phyloP scores from a whole-genome alignment of 257 asterid genomes.

The Jacaranda copaia region DNA sequence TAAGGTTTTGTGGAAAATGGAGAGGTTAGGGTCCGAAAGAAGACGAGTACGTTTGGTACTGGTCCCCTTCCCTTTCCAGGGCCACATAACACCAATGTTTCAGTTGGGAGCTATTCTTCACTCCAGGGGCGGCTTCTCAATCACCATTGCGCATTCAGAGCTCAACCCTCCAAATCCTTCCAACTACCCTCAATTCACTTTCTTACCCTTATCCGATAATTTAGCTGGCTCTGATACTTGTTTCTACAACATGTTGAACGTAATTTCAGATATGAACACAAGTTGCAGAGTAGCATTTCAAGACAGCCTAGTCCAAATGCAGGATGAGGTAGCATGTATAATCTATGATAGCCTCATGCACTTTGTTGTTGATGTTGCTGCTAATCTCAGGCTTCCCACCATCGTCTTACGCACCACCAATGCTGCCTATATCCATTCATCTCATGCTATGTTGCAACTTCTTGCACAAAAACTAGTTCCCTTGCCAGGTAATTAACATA shows the following conservation, averaged over 20 bases:
- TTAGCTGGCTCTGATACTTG: slow-evolving; percentile 25
- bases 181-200: slow-evolving; percentile 49
- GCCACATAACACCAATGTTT: slow-evolving; percentile 68
- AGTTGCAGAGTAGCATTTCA: slow-evolving; percentile 47
- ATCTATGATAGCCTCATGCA: slow-evolving; percentile 53
- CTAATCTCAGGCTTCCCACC: slow-evolving; percentile 46
- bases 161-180: slow-evolving; percentile 53
- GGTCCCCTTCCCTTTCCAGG: slow-evolving; percentile 58
- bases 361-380: slow-evolving; percentile 50
- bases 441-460: slow-evolving; percentile 35
- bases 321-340: slow-evolving; percentile 42
- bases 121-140: slow-evolving; percentile 67
- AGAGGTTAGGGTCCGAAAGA: neutral
- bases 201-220: slow-evolving; percentile 37
- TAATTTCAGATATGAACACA: slow-evolving; percentile 31
- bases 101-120: slow-evolving; percentile 50
- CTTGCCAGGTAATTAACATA: slow-evolving; percentile 39
- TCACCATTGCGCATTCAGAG: slow-evolving; percentile 57
- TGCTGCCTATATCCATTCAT: slow-evolving; percentile 47
- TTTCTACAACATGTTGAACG: slow-evolving; percentile 20
- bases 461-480: slow-evolving; percentile 40
- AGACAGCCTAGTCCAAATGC: slow-evolving; percentile 36
- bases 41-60: slow-evolving; percentile 23
- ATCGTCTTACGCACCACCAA: slow-evolving; percentile 48
- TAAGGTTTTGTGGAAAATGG: slow-evolving; percentile 6